Base-by-base conservation (phyloP, 1,139 yeast genomes). In the Kodamaea sp. region DNA sequence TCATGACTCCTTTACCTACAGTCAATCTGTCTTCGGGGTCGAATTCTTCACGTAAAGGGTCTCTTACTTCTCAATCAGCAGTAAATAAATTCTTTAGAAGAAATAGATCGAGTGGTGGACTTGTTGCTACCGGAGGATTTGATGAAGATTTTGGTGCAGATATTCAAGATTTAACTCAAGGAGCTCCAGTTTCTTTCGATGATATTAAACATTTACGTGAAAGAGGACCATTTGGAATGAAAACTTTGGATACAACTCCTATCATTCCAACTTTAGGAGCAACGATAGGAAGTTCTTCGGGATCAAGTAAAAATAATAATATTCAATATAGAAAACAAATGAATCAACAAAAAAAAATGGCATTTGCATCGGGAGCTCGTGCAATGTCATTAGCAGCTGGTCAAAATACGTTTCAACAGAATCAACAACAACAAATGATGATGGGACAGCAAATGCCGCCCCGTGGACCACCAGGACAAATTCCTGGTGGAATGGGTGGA, bases 261-360 rank as follows among this genome's bases (percentile, higher is more conserved):
- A 78, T 82, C 46, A 84, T 84, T 31, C 94, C 94, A 7, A 81
- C 87, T 0, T 41, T 84, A 8, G 68, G 72, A 0, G 42, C 51
- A 8, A 46, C 49, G 6, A 27, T 40, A n/a, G 40, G 37, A 2
- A 38, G 38, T 24, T 38, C 44, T 7, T 34, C 46, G 9, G 49
- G 52, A 4, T 48, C 52, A 8, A 54, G 60, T 29, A 55, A 57
- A 30, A 52, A 63, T 53, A 70, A 63, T 46, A 81, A 77, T 49
- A 65, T 77, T 7, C 81, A 80, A 45, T 84, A 84, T 54, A 66
- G 94, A 47, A 84, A 82, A 50, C 82, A 75, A 48, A 72, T 80
- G 74, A 80, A 81, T 40, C 79, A 78, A 8, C 83, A 79, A 57
- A 82, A 80, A 65, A 84, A 84, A 54, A 56, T 71, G 58, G 77